A percentile compares a stretch with the other conserved stretches of the same genome.
Evolutionary conservation across 2,329 filamentous ascomycete species (phyloP).

Genomic region (Metarhizium sp.): DNA sequence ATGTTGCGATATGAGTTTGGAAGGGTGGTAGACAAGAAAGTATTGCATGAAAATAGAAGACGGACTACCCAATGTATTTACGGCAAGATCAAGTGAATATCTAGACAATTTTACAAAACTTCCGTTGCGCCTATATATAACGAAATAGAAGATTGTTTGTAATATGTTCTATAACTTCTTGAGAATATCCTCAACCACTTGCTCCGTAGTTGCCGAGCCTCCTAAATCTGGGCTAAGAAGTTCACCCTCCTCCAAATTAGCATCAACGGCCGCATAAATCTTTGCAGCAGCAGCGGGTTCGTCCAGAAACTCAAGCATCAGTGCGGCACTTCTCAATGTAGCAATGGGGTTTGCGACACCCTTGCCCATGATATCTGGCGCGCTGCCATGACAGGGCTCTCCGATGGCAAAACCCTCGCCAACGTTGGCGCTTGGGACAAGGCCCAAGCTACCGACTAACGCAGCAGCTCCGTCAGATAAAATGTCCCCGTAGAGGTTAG

Average conservation of each 20-base stretch:
- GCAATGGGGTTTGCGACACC: slow-evolving; percentile 95
- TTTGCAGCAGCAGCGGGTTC: slow-evolving; percentile 77
- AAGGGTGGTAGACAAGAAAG: not conserved
- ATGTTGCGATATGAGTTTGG: not conserved
- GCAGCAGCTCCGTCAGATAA: slow-evolving; percentile 92
- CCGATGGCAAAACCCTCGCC: slow-evolving; percentile 92
- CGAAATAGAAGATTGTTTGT: not conserved
- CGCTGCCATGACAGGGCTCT: slow-evolving; percentile 94
- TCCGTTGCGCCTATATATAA: not conserved
- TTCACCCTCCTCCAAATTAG: slow-evolving; percentile 73
- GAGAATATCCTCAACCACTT: slow-evolving; percentile 82
- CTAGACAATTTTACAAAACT: not conserved
- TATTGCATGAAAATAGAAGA: not conserved
- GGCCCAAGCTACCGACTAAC: slow-evolving; percentile 80
- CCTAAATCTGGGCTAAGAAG: slow-evolving; percentile 84
- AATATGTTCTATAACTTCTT: slow-evolving; percentile 55
- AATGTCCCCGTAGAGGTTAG: slow-evolving; percentile 96
- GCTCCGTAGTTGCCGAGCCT: slow-evolving; percentile 72
- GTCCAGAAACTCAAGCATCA: slow-evolving; percentile 95
- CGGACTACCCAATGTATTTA: not conserved
- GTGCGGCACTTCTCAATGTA: slow-evolving; percentile 77
- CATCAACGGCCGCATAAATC: slow-evolving; percentile 90
- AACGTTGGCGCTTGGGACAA: slow-evolving; percentile 93
- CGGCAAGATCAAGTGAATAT: not conserved
- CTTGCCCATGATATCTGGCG: slow-evolving; percentile 89